These are phyloP conservation scores for Friedmanniomyces endolithicus DNA, from an alignment of 495 filamentous ascomycete species.

Conservation along the genomic window DNA sequence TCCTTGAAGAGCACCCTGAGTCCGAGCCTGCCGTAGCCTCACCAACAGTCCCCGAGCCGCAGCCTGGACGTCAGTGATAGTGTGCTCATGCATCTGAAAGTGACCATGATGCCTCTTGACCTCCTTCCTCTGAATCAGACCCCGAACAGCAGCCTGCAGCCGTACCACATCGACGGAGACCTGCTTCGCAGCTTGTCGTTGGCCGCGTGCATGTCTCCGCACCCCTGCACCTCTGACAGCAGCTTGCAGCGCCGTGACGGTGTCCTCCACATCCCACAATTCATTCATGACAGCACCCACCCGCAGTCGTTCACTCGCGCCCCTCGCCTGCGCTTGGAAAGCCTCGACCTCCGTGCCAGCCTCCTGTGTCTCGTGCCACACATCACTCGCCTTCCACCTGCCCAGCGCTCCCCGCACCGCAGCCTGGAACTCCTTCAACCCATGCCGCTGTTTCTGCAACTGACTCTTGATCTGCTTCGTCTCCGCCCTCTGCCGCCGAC, in stretches of 20 bases:
- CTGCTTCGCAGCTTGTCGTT: slow-evolving; percentile 2
- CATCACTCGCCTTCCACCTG: slow-evolving; percentile 27
- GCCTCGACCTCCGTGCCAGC: slow-evolving; percentile 42
- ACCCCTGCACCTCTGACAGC: slow-evolving; percentile 38
- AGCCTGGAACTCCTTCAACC: slow-evolving; percentile 45
- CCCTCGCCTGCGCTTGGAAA: slow-evolving; percentile 56
- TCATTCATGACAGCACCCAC: slow-evolving; percentile 38
- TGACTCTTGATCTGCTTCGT: slow-evolving; percentile 50
- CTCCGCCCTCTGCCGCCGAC: slow-evolving; percentile 56
- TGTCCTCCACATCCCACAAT: slow-evolving; percentile 35
- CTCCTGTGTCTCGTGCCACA: slow-evolving; percentile 27
- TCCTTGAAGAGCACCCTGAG: slow-evolving; percentile 26
- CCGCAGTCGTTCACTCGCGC: slow-evolving; percentile 42
- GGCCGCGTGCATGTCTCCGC: slow-evolving; percentile 12
- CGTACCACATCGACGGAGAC: slow-evolving; percentile 22
- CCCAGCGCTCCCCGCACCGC: slow-evolving; percentile 31
- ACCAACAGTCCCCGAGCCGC: slow-evolving; percentile 14
- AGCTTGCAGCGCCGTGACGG: slow-evolving; percentile 58
- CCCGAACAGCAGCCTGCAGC: slow-evolving; percentile 40
- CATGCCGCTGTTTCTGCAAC: slow-evolving; percentile 45
- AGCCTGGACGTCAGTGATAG: slow-evolving; percentile 13
- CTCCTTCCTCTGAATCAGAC: slow-evolving; percentile 23
- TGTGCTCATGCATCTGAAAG: slow-evolving; percentile 10
- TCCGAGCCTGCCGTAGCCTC: slow-evolving; percentile 16
- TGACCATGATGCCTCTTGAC: slow-evolving; percentile 7